A percentile compares a stretch with the other conserved stretches of the same genome.
These are phyloP conservation scores for Hanseniaspora uvarum DNA, from an alignment of 1,139 yeast genomes.

Conservation along the genomic window DNA sequence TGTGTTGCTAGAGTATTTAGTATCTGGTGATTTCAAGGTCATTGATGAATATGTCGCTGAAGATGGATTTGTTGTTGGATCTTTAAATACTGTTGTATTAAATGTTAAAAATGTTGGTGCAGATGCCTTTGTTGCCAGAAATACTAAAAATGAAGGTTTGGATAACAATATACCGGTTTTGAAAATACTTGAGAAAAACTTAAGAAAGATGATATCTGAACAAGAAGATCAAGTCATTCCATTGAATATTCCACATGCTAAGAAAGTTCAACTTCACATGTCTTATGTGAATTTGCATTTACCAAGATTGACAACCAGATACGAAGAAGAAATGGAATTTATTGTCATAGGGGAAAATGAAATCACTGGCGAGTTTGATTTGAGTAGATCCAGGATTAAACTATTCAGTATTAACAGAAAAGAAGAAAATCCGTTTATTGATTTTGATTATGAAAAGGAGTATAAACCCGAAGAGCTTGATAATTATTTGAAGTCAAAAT, in stretches of 20 bases:
- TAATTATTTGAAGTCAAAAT: neutral
- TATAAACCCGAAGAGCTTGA: slow-evolving; percentile 13
- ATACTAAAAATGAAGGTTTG: neutral
- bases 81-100: slow-evolving; percentile 30
- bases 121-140: slow-evolving; percentile 16
- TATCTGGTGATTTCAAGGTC: slow-evolving; percentile 23
- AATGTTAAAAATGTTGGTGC: slow-evolving; percentile 22
- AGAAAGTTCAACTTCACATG: slow-evolving; percentile 55
- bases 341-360: slow-evolving; percentile 71
- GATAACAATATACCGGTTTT: neutral
- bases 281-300: slow-evolving; percentile 77
- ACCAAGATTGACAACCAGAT: slow-evolving; percentile 30
- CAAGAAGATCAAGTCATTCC: slow-evolving; percentile 17
- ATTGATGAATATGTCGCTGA: slow-evolving; percentile 61
- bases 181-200: slow-evolving; percentile 6
- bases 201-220: slow-evolving; percentile 6
- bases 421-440: slow-evolving; percentile 46
- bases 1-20: slow-evolving; percentile 5
- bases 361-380: slow-evolving; percentile 70
- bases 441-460: slow-evolving; percentile 15
- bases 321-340: slow-evolving; percentile 40
- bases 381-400: slow-evolving; percentile 70
- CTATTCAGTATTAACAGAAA: slow-evolving; percentile 69
- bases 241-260: slow-evolving; percentile 25
- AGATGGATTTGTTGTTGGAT: slow-evolving; percentile 52